Base-by-base conservation (phyloP, 805 yeast genomes). In the Candida michaelii region DNA sequence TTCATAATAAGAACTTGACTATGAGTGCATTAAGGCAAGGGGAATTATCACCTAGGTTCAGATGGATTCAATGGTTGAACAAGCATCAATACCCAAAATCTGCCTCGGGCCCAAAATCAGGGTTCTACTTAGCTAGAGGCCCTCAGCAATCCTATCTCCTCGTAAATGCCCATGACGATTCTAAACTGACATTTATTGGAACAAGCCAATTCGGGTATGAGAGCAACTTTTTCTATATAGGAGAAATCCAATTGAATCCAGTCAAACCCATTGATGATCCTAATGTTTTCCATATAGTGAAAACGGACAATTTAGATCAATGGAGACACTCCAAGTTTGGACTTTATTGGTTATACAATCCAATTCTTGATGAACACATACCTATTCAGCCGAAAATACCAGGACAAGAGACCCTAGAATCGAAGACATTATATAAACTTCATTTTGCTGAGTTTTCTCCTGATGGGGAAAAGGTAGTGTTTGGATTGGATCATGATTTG, bases 401-500 rank as follows among this genome's bases (percentile, higher is more conserved):
- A 5, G 41, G 36, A 8, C 27, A 42, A 27, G 40, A 45, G 13
- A 34, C 36, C 27, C 27, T 45, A 14, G 38, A 48, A 7, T 41
- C 46, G 18, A 43, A 45, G 7, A 35, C 29, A 3, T 47, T 66
- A 16, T 51, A 51, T 13, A 65, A 63, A 35, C 53, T 69, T 8
- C 76, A 80, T 30, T 78, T 77, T 51, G 87, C 82, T 0, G 63
- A 72, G 27, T 83, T 83, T 63, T 80, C 89, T 0, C 88, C 89
- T 2, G 55, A 63, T 10, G 81, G 80, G n/a, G 70, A 73, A 16
- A 71, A 67, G 48, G 57, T 84, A 8, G 66, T 81, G 2, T 83
- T 76, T 55, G 82, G 83, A 1, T 71, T 66, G 48, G 65, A 76
- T 16, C 77, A 80, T 53, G 72, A 86, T 50, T 46, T 86, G 5